phyloP scores from a whole-genome alignment of 1,139 yeast species.

The Taphrina wiesneri region DNA sequence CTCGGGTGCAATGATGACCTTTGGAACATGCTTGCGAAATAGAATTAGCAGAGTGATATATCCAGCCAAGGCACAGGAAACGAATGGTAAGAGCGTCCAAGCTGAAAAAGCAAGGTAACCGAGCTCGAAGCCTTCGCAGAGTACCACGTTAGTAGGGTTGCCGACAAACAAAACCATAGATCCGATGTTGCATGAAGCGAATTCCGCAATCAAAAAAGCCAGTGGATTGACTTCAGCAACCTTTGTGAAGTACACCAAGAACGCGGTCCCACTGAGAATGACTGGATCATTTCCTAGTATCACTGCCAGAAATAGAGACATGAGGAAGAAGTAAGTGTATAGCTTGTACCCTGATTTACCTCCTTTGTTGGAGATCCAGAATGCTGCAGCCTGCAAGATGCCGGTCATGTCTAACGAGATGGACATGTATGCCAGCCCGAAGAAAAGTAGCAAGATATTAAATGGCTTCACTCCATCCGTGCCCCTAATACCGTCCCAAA shows the following conservation, averaged over 20 bases:
- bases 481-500: conserved; percentile 32
- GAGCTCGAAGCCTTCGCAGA: conserved; percentile 34
- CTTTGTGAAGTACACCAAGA: conserved; percentile 32
- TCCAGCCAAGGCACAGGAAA: conserved; percentile 26
- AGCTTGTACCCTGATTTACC: conserved; percentile 25
- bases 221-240: conserved; percentile 33
- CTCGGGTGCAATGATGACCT: conserved; percentile 27
- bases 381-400: conserved; percentile 34
- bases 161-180: conserved; percentile 36
- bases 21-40: conserved; percentile 29
- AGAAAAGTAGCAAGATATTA: conserved; percentile 33
- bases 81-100: conserved; percentile 29
- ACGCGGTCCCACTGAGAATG: conserved; percentile 33
- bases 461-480: conserved; percentile 34
- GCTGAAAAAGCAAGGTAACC: conserved; percentile 33
- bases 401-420: conserved; percentile 35
- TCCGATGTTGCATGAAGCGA: conserved; percentile 31
- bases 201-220: conserved; percentile 32
- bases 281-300: conserved; percentile 35
- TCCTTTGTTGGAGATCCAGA: conserved; percentile 34
- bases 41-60: conserved; percentile 11
- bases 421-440: conserved; percentile 35
- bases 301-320: conserved; percentile 24
- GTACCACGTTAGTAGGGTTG: conserved; percentile 34
- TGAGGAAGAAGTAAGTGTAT: conserved; percentile 32